Base-by-base conservation (phyloP, 202 grass and related monocot species). In the Zizania palustris region DNA sequence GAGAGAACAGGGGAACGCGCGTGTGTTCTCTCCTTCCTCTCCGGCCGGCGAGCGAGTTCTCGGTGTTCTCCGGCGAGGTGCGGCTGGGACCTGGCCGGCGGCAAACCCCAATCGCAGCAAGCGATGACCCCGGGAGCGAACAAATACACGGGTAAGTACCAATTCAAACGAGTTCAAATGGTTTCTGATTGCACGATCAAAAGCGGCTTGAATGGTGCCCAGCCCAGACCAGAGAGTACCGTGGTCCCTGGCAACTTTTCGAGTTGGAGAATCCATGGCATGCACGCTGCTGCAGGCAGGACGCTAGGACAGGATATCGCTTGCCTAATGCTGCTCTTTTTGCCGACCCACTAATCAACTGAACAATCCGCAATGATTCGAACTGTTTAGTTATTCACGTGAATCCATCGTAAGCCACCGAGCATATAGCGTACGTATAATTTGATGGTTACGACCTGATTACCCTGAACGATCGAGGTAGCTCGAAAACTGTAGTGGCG, bases 121-220 rank as follows among this genome's bases (percentile, higher is more conserved):
- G 4, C 11, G 40, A 33, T 20, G 40, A 33, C 19, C 42, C 6
- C 13, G 13, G 5, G 16, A n/a, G n/a, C n/a, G 16, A 55, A 55
- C 9, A 54, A 20, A 19, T 20, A 55, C 19, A 20, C 7, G n/a
- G 16, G 14, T 1, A 53, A 7, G 16, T 54, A 28, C 50, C 9
- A 41, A 66, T 53, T 71, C 34, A 71, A 11, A 5, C 2, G 35
- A 40, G 35, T 62, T 53, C 11, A 62, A 76, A 76, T 62, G 73
- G 43, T 59, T 28, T 40, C 37, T 55, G 56, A 36, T 62, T 36
- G 16, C 46, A 55, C 10, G 4, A 55, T 40, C 45, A 63, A 48
- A 28, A 28, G 38, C 54, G 37, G 56, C 43, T 70, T 77, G 38
- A 84, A 71, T 64, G 56, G 35, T 43, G 60, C 65, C 44, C 37